Conservation (phyloP, 192 early-diverging fungal species). For the Rhizoclosmatium globosum region DNA sequence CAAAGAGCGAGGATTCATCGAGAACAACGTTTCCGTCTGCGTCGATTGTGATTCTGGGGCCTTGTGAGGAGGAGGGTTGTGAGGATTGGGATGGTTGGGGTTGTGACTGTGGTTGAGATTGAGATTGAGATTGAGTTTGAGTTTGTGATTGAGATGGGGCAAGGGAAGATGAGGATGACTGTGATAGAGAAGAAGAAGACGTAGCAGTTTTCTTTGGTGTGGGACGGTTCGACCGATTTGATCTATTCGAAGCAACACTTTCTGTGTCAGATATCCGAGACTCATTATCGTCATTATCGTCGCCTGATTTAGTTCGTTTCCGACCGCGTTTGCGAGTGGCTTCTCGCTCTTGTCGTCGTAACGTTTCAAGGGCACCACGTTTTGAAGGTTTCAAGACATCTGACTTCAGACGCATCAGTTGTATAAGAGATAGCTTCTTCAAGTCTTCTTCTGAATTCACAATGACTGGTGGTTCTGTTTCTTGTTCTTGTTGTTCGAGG, state of each 20-base stretch:
- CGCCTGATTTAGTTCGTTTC: neutral
- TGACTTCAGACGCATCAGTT: constrained; percentile 13
- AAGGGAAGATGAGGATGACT: neutral
- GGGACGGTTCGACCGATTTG: neutral
- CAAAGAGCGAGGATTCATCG: constrained; percentile 13
- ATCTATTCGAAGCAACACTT: neutral
- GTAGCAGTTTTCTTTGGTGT: neutral
- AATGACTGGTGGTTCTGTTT: neutral
- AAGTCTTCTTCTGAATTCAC: constrained; percentile 16
- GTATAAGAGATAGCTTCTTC: neutral
- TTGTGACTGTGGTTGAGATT: neutral
- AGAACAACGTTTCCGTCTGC: constrained; percentile 20
- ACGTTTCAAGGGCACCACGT: neutral
- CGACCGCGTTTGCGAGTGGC: neutral
- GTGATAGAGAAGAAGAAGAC: constrained; percentile 1
- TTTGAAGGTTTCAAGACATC: constrained; percentile 2
- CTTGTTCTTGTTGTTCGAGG: no score
- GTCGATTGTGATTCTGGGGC: neutral
- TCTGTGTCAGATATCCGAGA: neutral
- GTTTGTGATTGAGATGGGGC: neutral
- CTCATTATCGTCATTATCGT: neutral
- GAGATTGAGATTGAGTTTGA: no score
- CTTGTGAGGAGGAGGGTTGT: neutral
- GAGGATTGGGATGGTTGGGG: neutral
- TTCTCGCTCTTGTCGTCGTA: neutral